Evolutionary conservation across 305 asterid species (phyloP).

Genomic region (Solanum chacoense): DNA sequence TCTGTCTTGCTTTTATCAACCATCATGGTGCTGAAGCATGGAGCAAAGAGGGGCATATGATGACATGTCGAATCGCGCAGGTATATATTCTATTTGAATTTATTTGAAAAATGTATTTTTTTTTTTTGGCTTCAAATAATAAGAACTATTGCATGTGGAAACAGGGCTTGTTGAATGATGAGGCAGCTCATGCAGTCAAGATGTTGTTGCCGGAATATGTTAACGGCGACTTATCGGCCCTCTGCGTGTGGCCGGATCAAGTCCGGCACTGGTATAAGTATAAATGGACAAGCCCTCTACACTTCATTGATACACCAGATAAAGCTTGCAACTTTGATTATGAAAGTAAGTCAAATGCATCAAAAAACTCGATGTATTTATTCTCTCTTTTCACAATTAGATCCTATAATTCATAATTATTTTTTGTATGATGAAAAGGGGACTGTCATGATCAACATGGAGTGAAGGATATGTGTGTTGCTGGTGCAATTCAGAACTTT

Average conservation of each 20-base stretch:
- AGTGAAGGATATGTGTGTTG: slow-evolving; percentile 75
- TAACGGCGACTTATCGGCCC: slow-evolving; percentile 58
- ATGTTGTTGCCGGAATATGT: slow-evolving; percentile 72
- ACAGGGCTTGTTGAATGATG: slow-evolving; percentile 52
- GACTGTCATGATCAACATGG: slow-evolving; percentile 88
- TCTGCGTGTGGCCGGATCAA: slow-evolving; percentile 93
- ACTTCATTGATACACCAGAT: slow-evolving; percentile 92
- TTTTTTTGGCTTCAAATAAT: not conserved
- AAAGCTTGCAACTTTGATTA: slow-evolving; percentile 61
- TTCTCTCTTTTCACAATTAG: not conserved
- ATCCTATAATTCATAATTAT: not conserved
- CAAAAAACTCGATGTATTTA: not conserved
- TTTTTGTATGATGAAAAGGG: slow-evolving; percentile 25
- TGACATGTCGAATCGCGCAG: slow-evolving; percentile 88
- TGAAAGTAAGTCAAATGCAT: slow-evolving; percentile 34
- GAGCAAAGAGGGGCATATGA: slow-evolving; percentile 85
- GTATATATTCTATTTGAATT: slow-evolving; percentile 14
- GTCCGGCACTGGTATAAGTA: slow-evolving; percentile 83
- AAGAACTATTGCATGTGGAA: not conserved
- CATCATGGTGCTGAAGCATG: slow-evolving; percentile 47
- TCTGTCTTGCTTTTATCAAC: slow-evolving; percentile 23
- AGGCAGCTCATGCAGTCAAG: slow-evolving; percentile 52
- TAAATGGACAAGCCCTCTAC: slow-evolving; percentile 86
- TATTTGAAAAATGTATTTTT: not conserved
- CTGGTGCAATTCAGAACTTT: slow-evolving; percentile 83